phyloP scores from a whole-genome alignment of 176 grass and related monocot genomes.

The Guadua angustifolia region DNA sequence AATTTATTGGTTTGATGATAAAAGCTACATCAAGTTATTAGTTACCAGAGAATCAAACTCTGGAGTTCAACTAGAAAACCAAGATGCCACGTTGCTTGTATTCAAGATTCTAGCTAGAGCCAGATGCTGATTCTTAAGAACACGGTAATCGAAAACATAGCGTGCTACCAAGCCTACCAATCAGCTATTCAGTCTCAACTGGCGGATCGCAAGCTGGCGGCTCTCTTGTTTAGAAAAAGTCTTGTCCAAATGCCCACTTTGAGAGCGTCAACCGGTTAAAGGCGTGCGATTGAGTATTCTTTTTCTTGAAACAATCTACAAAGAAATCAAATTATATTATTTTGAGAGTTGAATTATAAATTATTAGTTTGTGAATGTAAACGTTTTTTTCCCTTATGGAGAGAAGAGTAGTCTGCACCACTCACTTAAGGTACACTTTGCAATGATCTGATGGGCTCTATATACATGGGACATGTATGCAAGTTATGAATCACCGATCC shows the following conservation, averaged over 20 bases:
- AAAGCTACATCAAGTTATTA: not conserved
- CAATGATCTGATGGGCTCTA: not conserved
- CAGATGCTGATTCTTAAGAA: not conserved
- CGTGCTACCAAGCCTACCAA: not conserved
- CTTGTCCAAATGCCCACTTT: not conserved
- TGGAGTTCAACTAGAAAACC: not conserved
- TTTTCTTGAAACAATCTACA: not conserved
- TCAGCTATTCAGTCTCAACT: not conserved
- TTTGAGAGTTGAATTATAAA: too few species aligned
- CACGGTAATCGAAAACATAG: not conserved
- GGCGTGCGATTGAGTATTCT: not conserved
- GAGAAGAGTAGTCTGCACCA: not conserved
- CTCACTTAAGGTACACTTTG: not conserved
- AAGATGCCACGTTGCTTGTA: not conserved
- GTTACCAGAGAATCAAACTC: not conserved
- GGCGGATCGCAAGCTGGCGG: not conserved
- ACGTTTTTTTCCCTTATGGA: not conserved
- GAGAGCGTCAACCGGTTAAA: not conserved
- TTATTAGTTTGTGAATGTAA: not conserved
- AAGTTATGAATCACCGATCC: too few species aligned
- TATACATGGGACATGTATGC: too few species aligned
- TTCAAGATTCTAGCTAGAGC: not conserved
- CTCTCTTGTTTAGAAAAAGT: not conserved
- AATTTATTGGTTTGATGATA: too few species aligned
- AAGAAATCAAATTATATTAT: not conserved